Base-by-base conservation (phyloP, 2,329 filamentous ascomycete species). In the Torrubiella hemipterigena region DNA sequence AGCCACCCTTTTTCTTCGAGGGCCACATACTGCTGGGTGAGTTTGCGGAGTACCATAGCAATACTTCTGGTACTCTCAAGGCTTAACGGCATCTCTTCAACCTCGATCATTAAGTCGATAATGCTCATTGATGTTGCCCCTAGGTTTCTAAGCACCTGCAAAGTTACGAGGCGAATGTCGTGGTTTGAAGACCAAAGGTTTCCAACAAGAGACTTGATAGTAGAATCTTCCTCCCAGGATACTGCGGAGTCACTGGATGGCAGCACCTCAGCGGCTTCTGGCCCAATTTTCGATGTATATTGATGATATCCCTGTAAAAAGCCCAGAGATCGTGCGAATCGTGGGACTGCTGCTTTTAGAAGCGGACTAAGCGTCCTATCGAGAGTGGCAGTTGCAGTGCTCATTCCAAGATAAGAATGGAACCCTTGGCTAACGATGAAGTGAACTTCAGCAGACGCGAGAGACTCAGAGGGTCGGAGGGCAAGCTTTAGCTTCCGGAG, bases 1-100 rank as follows among this genome's bases (percentile, higher is more conserved):
- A 93, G 58, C 73, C 79, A 82, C 2, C 70, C 70, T 22, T 71
- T 65, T 3, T 69, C 58, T 24, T 63, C 59, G 8, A 78, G 49
- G 16, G 69, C 62, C 6, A 68, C 56, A 49, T 91, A 93, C 18
- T 57, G 57, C 32, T 67, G 58, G 11, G 78, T 65, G 26, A 95
- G 66, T 46, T 84, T 86, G 28, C 89, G 80, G 32, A 95, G 69
- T 39, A 89, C 77, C 71, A 95, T 93, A 3, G 83, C 79, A 20
- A 94, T 73, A 13, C 74, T 73, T 34, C 91, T 73, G 30, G 76
- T 72, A 30, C 80, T 84, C 34, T 87, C 73, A 4, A 43, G 63
- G 28, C 72, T 73, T n/a, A 93, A 57, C 0, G 83, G 77, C 6
- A 78, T 83, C 39, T 85, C 71, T 51, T 96, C 87, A 12, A 87